These are phyloP conservation scores for Phytophthora idaei DNA, from an alignment of 352 stramenopile species.

Conservation along the genomic window DNA sequence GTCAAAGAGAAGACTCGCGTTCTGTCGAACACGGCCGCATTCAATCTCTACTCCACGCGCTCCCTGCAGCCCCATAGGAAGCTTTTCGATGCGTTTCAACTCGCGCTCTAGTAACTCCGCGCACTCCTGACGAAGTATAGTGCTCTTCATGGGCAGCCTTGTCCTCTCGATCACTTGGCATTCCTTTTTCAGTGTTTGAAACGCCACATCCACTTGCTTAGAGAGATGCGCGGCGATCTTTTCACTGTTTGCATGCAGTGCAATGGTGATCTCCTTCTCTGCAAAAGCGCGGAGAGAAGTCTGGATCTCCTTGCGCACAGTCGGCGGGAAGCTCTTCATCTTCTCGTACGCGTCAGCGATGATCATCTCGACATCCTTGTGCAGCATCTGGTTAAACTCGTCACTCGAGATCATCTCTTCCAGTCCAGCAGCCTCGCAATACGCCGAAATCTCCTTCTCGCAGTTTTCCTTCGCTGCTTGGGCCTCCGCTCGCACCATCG, in stretches of 20 bases:
- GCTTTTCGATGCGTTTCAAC: constrained; percentile 51
- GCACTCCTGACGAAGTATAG: constrained; percentile 61
- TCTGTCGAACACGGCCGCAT: constrained; percentile 58
- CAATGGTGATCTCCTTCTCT: constrained; percentile 73
- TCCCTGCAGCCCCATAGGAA: constrained; percentile 58
- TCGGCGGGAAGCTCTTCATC: constrained; percentile 50
- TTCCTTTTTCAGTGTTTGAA: constrained; percentile 60
- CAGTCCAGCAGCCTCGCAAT: constrained; percentile 66
- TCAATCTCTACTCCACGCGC: constrained; percentile 56
- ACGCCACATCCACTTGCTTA: constrained; percentile 59
- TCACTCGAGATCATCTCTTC: constrained; percentile 67
- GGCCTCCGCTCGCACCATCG: constrained; percentile 81
- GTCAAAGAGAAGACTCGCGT: constrained; percentile 70
- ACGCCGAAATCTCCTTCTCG: constrained; percentile 63
- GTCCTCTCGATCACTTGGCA: constrained; percentile 65
- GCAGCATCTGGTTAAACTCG: constrained; percentile 62
- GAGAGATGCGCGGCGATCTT: constrained; percentile 59
- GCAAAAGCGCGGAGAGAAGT: constrained; percentile 53
- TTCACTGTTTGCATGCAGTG: constrained; percentile 72
- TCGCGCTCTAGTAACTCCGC: constrained; percentile 49
- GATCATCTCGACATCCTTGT: constrained; percentile 58
- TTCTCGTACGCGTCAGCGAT: constrained; percentile 60
- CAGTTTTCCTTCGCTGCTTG: constrained; percentile 64
- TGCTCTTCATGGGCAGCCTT: constrained; percentile 60
- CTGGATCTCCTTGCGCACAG: constrained; percentile 73